Base-by-base conservation (phyloP, 2,329 filamentous ascomycete genomes). In the Claviceps fusiformis region DNA sequence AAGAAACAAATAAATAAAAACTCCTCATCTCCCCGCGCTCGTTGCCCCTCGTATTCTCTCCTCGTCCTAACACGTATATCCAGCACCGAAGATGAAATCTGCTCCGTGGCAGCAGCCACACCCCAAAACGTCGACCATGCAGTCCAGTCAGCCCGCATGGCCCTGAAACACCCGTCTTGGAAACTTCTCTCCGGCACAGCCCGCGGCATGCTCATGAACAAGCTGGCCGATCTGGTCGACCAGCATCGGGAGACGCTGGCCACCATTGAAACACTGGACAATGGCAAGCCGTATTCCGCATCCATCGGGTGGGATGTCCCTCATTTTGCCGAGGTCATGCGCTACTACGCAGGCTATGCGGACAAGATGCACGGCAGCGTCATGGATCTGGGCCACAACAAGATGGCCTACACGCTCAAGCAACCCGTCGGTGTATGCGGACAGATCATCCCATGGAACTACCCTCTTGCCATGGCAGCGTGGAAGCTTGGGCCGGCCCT, bases 291-390 rank as follows among this genome's bases (percentile, higher is more conserved):
- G 5, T 88, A 86, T 67, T 68, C 73, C 3, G 79, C 82, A n/a
- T 77, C 85, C 17, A 19, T 57, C 1, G 69, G 83, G 19, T 75
- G 73, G 53, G 85, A 89, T 66, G 67, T 89, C 11, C 61, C 65
- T 27, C 69, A 74, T 55, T 71, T 46, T 29, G 57, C 67, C 47
- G 64, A 53, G 31, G 52, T 53, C 15, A n/a, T 58, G 27, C 53
- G 58, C 46, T 64, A 65, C 62, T 65, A 64, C 65, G 87, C 78
- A 63, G 88, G 87, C 58, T 91, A 84, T 81, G 86, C 87, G 61
- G 87, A 93, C 75, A 93, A 92, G 80, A 82, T 90, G 60, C 77
- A 82, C 69, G 87, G 87, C 68, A 86, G 87, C 75, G 85, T 87
- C 56, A 82, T 89, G 61, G 85, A 90, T 64, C 85, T 86, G 59